Evolutionary conservation across 176 grass and related monocot species (phyloP), one percentile per base, ranked within the genome.

Genomic region (Dactylis glomerata): DNA sequence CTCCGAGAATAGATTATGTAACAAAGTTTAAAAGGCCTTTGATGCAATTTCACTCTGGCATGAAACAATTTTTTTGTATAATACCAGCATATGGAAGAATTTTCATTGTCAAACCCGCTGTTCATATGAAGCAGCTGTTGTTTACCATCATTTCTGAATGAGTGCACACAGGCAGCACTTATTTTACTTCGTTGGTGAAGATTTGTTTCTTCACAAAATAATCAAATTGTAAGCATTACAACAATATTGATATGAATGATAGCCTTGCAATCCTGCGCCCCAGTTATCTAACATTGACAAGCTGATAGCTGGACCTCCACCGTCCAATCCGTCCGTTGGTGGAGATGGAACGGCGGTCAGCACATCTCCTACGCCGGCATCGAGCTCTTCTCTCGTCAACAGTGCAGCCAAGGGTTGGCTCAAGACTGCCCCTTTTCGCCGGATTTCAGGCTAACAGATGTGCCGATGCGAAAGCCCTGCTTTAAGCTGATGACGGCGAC

Each of bases 11-110:
- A 75, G 84, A 87, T 83, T 54, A 73, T 59, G 17, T 59, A 78
- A 80, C 80, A 40, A 73, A 87, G 38, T 51, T 84, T 46, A n/a
- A 40, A 72, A 41, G 20, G 26, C 56, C 37, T 67, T 74, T 57
- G 44, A 20, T 67, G 66, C 54, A 66, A 68, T 74, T 83, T 75
- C 57, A 15, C 7, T 54, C 13, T 73, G 22, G 17, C 58, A 17
- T 52, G 16, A 33, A 61, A 16, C 73, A 31, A 45, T 44, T 44
- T 58, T 86, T 86, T 90, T 36, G 73, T 90, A 74, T n/a, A 52
- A 74, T 73, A 90, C 70, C 65, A 47, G 22, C 69, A 26, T 65
- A 73, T 82, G 78, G 14, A 82, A 77, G 42, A 32, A 36, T 65
- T 65, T 90, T 77, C 1, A 34, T 77, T 82, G 45, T 63, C 37